Percentiles rank a stretch among this genome's conserved stretches.
Conservation (phyloP, 495 filamentous ascomycete species). For the Penicillium cataractarum region DNA sequence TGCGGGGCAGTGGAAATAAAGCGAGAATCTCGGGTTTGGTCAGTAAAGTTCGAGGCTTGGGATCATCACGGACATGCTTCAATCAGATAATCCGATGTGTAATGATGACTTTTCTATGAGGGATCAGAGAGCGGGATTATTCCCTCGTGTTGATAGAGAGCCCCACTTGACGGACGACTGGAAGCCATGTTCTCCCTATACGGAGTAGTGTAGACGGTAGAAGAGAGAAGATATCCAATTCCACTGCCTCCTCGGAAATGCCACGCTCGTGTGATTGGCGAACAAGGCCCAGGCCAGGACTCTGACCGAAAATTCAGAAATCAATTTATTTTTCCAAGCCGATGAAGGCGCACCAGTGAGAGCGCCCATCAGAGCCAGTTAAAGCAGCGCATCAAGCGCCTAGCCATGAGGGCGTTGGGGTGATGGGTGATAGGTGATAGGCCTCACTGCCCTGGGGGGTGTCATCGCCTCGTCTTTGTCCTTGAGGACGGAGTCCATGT, state of each 20-base stretch:
- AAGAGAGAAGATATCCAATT: background rate
- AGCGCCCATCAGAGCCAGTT: background rate
- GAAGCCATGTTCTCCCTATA: background rate
- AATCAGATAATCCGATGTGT: background rate
- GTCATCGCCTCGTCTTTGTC: background rate
- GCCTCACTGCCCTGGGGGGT: background rate
- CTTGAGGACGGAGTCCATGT: background rate
- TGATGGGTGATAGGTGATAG: constrained; percentile 9
- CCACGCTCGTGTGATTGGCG: constrained; percentile 11
- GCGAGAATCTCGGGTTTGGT: background rate
- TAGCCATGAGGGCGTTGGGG: background rate
- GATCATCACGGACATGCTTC: background rate
- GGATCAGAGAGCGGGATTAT: background rate
- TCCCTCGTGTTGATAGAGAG: constrained; percentile 20
- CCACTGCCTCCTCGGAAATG: constrained; percentile 1
- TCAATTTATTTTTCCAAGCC: constrained; percentile 1
- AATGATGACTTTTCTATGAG: background rate
- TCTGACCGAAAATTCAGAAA: constrained; percentile 10
- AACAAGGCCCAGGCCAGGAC: background rate
- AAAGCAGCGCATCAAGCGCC: constrained; percentile 9
- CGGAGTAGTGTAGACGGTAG: background rate
- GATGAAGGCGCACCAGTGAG: constrained; percentile 10
- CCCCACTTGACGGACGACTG: constrained; percentile 12
- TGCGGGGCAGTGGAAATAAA: constrained; percentile 3
- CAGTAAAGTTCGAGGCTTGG: background rate